These are phyloP conservation scores for Zychaea mexicana DNA, from an alignment of 371 early-diverging fungal species.

Conservation along the genomic window DNA sequence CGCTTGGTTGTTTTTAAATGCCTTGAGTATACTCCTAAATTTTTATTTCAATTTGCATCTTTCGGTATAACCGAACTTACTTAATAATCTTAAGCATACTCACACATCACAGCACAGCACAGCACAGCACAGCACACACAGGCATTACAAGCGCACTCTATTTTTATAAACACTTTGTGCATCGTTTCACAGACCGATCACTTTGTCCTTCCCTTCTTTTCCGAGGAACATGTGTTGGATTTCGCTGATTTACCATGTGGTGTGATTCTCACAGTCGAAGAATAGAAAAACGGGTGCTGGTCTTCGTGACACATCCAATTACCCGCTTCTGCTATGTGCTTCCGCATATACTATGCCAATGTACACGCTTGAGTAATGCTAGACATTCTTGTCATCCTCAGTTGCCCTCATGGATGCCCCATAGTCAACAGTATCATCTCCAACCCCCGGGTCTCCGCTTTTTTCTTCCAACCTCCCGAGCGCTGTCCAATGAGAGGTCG, in stretches of 20 bases:
- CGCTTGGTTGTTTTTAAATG: not conserved
- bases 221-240: constrained; percentile 3
- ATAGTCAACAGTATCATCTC: no score
- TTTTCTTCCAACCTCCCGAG: no score
- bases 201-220: not conserved
- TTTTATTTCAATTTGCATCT: not conserved
- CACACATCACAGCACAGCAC: no score
- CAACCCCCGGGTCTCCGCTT: no score
- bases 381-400: no score
- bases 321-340: no score
- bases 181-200: constrained; percentile 2
- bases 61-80: not conserved
- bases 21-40: not conserved
- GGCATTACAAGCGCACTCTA: not conserved
- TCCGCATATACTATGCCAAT: no score
- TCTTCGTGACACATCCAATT: not conserved
- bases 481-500: not conserved
- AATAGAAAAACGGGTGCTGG: no score
- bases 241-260: not conserved
- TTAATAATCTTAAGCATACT: not conserved
- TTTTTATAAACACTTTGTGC: not conserved
- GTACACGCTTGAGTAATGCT: no score
- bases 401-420: no score
- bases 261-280: not conserved
- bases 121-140: not conserved